Evolutionary conservation across 2,329 filamentous ascomycete species (phyloP).

Genomic region (Hymenoscyphus linearis): DNA sequence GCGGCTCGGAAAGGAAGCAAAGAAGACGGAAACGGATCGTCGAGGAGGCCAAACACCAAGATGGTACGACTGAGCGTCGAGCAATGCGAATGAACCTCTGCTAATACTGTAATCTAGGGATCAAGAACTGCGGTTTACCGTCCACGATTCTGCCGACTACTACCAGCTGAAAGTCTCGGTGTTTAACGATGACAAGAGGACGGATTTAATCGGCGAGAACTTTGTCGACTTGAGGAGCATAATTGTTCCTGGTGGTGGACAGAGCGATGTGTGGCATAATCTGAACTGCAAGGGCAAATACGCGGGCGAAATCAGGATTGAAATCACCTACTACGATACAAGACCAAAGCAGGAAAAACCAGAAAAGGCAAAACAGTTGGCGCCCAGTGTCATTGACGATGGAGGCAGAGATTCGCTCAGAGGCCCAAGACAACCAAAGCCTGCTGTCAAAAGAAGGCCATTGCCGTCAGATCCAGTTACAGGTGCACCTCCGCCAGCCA

Average conservation of each 20-base stretch:
- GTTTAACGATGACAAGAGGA: slow-evolving; percentile 98
- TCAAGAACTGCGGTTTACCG: slow-evolving; percentile 90
- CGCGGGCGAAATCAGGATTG: slow-evolving; percentile 87
- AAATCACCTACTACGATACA: slow-evolving; percentile 93
- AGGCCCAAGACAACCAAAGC: slow-evolving; percentile 44
- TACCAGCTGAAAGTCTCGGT: slow-evolving; percentile 91
- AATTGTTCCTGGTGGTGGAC: slow-evolving; percentile 80
- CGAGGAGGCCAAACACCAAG: slow-evolving; percentile 90
- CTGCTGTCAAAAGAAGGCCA: slow-evolving; percentile 73
- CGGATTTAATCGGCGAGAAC: slow-evolving; percentile 89
- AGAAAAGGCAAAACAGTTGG: slow-evolving; percentile 41
- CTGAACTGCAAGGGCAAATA: slow-evolving; percentile 90
- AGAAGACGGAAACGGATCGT: slow-evolving; percentile 92
- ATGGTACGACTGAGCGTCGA: slow-evolving; percentile 63
- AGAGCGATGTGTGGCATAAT: slow-evolving; percentile 87
- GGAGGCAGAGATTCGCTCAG: slow-evolving; percentile 32
- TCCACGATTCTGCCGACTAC: slow-evolving; percentile 96
- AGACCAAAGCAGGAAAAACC: slow-evolving; percentile 75
- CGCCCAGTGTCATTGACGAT: slow-evolving; percentile 33
- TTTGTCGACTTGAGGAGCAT: slow-evolving; percentile 82
- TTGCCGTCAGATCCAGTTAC: slow-evolving; percentile 71
- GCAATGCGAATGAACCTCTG: background rate
- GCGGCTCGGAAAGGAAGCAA: slow-evolving; percentile 89
- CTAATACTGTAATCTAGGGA: slow-evolving; percentile 59
- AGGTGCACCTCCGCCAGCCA: slow-evolving; percentile 36